Conservation (phyloP, 163 green algal species). For the Chlorella variabilis region DNA sequence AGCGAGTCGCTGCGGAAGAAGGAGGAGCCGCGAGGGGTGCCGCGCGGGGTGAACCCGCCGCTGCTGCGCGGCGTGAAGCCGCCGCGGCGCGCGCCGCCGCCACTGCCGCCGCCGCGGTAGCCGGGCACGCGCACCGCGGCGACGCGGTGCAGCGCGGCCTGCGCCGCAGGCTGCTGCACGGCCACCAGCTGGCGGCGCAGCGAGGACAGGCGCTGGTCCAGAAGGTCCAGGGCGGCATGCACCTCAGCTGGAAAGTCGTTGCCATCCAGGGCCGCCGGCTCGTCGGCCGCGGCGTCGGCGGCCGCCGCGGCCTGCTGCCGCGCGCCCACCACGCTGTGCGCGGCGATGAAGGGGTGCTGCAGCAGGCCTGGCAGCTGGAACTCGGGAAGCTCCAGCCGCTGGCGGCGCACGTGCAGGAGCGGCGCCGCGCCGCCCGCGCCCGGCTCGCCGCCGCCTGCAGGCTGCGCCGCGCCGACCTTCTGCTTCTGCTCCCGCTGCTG, state of each 20-base stretch:
- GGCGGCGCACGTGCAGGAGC: not conserved
- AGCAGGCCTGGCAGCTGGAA: slow-evolving; percentile 40
- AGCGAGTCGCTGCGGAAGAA: not conserved
- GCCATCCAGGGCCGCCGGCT: slow-evolving; percentile 4
- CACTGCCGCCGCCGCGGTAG: not conserved
- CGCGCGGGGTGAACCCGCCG: not conserved
- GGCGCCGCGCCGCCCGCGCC: not conserved
- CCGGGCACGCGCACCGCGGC: slow-evolving; percentile 16
- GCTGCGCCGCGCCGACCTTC: not conserved
- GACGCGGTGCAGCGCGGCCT: not conserved
- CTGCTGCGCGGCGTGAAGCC: slow-evolving; percentile 7
- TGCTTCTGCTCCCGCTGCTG: slow-evolving; percentile 39
- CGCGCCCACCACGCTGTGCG: slow-evolving; percentile 8
- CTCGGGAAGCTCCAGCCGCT: slow-evolving; percentile 15
- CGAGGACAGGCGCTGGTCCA: slow-evolving; percentile 37
- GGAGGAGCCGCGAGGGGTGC: slow-evolving; percentile 1
- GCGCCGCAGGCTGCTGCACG: not conserved
- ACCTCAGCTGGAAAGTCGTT: slow-evolving; percentile 39
- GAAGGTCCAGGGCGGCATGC: slow-evolving; percentile 46
- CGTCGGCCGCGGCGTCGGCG: not conserved
- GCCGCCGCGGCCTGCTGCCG: slow-evolving; percentile 2
- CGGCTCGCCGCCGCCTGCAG: too few relatives aligned
- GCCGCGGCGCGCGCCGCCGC: not conserved
- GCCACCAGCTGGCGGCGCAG: slow-evolving; percentile 39
- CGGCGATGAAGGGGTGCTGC: slow-evolving; percentile 52